A percentile compares a stretch with the other conserved stretches of the same genome.
Evolutionary conservation across 2,329 filamentous ascomycete genomes (phyloP).

Genomic region (Calonectria montana): DNA sequence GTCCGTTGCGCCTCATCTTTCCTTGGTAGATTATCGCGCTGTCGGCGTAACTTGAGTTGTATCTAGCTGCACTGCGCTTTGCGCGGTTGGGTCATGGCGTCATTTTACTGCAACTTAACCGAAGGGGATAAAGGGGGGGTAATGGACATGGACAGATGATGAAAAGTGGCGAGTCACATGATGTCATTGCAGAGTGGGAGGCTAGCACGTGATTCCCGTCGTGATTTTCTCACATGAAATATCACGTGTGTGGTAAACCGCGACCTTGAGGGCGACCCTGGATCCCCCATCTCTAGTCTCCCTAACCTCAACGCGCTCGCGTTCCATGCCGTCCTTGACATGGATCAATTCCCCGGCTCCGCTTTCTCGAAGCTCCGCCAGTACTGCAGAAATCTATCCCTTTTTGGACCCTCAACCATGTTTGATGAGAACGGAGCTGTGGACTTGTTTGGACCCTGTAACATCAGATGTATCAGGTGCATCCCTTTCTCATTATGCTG

Average conservation of each 20-base stretch:
- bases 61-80: neutral
- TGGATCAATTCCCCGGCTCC: neutral
- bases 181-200: neutral
- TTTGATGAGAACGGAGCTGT: neutral
- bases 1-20: constrained; percentile 3
- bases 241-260: neutral
- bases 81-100: constrained; percentile 12
- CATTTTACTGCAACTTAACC: neutral
- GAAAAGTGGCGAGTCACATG: neutral
- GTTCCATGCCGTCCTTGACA: neutral
- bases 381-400: too few species aligned
- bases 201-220: neutral
- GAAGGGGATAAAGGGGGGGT: neutral
- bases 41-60: constrained; percentile 1
- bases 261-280: too few species aligned
- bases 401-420: neutral
- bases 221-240: neutral
- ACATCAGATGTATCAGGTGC: constrained; percentile 8
- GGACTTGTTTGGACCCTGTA: neutral
- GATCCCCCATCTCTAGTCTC: neutral
- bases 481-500: neutral
- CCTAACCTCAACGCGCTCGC: neutral
- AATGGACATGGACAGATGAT: neutral
- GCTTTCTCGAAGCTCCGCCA: neutral
- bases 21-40: neutral